Evolutionary conservation across 2,329 filamentous ascomycete genomes (phyloP), one percentile per base, ranked within the genome.

Genomic region (Colletotrichum somersetense): DNA sequence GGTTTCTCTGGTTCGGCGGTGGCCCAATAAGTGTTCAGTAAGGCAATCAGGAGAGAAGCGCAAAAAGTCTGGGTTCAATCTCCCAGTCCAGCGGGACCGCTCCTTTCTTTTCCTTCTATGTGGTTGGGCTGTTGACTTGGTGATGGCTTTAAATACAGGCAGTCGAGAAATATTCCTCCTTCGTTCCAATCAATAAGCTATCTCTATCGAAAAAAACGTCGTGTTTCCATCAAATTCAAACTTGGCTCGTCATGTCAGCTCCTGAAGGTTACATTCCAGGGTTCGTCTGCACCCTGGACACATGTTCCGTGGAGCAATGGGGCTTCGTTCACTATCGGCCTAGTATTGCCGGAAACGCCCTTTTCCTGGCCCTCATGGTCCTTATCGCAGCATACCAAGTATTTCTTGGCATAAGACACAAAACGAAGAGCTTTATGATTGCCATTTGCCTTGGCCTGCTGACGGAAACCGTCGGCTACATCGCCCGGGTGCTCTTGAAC

Each of bases 361-460:
- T 58, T 5, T 58, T 58, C 3, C 35, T 58, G 35, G 56, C 40
- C 3, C 26, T 58, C 40, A 58, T 42, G 56, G 56, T 38, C 12
- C 12, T 58, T 3, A 35, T 58, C 12, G 56, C 56, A 42, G 0
- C 5, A 7, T 46, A n/a, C 11, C 44, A 46, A 11, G 7, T 46
- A 20, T 46, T 10, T 11, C 44, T 46, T n/a, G 44, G 44, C 44
- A 46, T n/a, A n/a, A 46, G 44, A 18, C 44, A n/a, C 20, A 46
- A 46, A 3, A 46, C 44, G 20, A 46, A 6, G 20, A 7, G 44
- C 44, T 46, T 46, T 11, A 46, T 46, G 44, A n/a, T 46, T 7
- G 57, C 71, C 35, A 75, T 77, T n/a, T 71, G 66, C 48, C 72
- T 76, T 50, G 76, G 76, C 18, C 57, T 76, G n/a, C 35, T 76